Evolutionary conservation across 164 flowering plant species (phyloP).

Genomic region (Pachysandra terminalis): DNA sequence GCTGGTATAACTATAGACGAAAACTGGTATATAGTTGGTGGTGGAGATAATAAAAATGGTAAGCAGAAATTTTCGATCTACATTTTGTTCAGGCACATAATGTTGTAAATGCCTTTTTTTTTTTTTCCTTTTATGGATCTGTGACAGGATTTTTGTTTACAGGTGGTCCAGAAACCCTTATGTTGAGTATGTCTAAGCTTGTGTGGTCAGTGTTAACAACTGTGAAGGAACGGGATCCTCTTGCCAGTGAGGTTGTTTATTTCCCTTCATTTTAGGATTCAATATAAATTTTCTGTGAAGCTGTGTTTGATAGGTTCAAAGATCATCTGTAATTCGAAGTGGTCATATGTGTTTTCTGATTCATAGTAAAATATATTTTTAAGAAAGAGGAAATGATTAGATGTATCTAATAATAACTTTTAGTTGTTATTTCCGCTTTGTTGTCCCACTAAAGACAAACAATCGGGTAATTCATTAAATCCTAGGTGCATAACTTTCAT

Average conservation of each 20-base stretch:
- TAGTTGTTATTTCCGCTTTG: too few species aligned
- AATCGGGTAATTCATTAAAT: too few species aligned
- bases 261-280: not conserved
- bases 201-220: constrained; percentile 63
- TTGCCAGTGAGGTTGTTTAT: constrained; percentile 86
- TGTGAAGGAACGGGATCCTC: constrained; percentile 71
- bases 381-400: too few species aligned
- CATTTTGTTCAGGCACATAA: not conserved
- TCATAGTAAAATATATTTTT: too few species aligned
- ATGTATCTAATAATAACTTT: too few species aligned
- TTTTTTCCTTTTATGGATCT: not conserved
- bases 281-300: too few species aligned
- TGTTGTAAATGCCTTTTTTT: not conserved
- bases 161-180: constrained; percentile 79
- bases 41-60: constrained; percentile 95
- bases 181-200: constrained; percentile 75
- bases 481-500: too few species aligned
- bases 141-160: constrained; percentile 15
- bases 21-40: constrained; percentile 89
- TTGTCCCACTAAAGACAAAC: too few species aligned
- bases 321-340: too few species aligned
- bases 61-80: constrained; percentile 14
- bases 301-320: too few species aligned
- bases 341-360: too few species aligned
- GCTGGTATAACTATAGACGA: constrained; percentile 64